These are phyloP conservation scores for Crataegus laevigata DNA, from an alignment of 306 rosid genomes.

Conservation along the genomic window DNA sequence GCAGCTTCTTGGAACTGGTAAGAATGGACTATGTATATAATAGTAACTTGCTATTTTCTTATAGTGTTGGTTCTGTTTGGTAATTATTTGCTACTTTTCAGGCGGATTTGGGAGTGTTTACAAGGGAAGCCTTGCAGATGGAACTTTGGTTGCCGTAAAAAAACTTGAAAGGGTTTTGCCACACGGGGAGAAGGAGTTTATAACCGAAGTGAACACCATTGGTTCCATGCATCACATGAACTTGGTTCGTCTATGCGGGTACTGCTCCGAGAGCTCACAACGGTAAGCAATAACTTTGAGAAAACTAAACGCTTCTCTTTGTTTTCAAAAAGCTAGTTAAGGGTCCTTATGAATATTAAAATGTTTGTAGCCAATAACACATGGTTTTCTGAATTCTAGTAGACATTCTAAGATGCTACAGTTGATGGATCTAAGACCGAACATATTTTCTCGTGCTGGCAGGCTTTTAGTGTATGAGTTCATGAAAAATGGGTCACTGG, in stretches of 20 bases:
- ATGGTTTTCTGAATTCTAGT: neutral
- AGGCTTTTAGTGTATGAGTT: conserved; percentile 90
- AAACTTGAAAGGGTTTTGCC: conserved; percentile 89
- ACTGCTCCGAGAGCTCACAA: conserved; percentile 77
- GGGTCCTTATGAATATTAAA: neutral
- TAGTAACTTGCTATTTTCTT: neutral
- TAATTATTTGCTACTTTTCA: conserved; percentile 27
- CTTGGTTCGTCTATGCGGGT: conserved; percentile 84
- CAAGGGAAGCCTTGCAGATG: conserved; percentile 89
- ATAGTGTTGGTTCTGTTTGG: neutral
- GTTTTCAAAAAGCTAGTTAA: no score
- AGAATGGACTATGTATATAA: neutral
- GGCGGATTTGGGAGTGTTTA: conserved; percentile 96
- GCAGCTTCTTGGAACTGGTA: conserved; percentile 71
- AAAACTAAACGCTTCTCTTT: neutral
- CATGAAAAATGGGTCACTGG: conserved; percentile 90
- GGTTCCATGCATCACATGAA: conserved; percentile 98
- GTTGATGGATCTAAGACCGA: neutral
- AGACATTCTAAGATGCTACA: neutral
- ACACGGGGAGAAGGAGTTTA: conserved; percentile 91
- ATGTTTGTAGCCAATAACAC: neutral
- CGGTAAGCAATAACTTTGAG: conserved; percentile 29
- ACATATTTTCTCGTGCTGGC: conserved; percentile 4
- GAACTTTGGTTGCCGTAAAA: conserved; percentile 77
- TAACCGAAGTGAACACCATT: conserved; percentile 89